Conservation (phyloP, 140 eudicot genomes). For the Ambrosia hybrid region DNA sequence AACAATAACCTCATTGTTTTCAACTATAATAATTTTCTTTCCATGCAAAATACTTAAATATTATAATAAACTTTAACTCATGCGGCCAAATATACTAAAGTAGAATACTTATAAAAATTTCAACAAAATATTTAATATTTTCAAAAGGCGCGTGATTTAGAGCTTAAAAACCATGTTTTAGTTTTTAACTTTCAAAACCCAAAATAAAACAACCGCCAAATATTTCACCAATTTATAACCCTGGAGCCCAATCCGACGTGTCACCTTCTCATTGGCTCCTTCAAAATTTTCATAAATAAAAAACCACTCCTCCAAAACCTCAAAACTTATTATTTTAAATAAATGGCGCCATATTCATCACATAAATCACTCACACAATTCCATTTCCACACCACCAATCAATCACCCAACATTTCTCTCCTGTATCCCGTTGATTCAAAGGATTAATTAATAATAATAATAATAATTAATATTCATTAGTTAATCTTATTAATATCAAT, state of each 20-base stretch:
- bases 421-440: constrained; percentile 15
- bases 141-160: constrained; percentile 26
- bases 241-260: not conserved
- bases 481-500: constrained; percentile 13
- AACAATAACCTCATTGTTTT: too few species aligned
- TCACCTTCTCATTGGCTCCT: constrained; percentile 13
- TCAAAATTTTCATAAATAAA: constrained; percentile 5
- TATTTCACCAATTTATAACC: not conserved
- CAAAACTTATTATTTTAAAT: too few species aligned
- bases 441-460: not conserved
- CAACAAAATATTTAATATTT: not conserved
- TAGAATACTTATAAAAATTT: not conserved
- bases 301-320: too few species aligned
- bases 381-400: constrained; percentile 14
- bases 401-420: constrained; percentile 6
- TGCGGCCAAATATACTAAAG: not conserved
- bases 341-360: constrained; percentile 35
- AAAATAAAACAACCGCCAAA: constrained; percentile 18
- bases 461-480: too few species aligned
- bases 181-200: constrained; percentile 13
- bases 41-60: not conserved
- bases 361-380: constrained; percentile 8
- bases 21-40: too few species aligned
- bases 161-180: not conserved
- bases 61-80: too few species aligned